A percentile compares a stretch with the other conserved stretches of the same genome.
phyloP scores from a whole-genome alignment of 768 basidiomycete genomes.

The Calocybe cyanea region DNA sequence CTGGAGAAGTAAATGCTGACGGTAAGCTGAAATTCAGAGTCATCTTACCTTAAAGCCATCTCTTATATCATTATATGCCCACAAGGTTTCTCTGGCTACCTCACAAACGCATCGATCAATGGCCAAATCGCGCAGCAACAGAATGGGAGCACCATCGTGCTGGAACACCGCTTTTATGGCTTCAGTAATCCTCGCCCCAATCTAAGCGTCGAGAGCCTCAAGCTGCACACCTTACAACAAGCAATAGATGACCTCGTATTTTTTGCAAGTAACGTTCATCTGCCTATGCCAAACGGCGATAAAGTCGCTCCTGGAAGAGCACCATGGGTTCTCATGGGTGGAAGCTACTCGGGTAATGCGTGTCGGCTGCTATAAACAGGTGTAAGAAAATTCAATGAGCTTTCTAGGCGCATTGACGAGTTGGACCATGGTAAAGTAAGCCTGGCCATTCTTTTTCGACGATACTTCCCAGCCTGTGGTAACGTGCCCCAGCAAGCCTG shows the following conservation, averaged over 20 bases:
- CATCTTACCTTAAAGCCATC: no score
- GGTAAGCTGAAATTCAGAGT: slow-evolving; percentile 31
- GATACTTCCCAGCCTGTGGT: background rate
- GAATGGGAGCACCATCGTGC: slow-evolving; percentile 53
- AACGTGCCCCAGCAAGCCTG: slow-evolving; percentile 58
- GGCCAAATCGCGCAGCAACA: slow-evolving; percentile 63
- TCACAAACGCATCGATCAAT: slow-evolving; percentile 60
- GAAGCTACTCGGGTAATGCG: slow-evolving; percentile 49
- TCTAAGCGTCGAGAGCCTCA: slow-evolving; percentile 52
- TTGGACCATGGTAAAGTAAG: slow-evolving; percentile 68
- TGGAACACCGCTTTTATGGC: slow-evolving; percentile 76
- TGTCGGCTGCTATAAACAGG: no score
- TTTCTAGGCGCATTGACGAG: slow-evolving; percentile 37
- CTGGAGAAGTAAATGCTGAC: slow-evolving; percentile 58
- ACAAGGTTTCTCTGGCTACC: slow-evolving; percentile 50
- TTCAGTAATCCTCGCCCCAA: slow-evolving; percentile 64
- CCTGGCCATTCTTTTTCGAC: slow-evolving; percentile 2
- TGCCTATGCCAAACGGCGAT: slow-evolving; percentile 65
- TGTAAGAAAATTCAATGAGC: background rate
- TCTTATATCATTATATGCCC: background rate
- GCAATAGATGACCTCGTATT: slow-evolving; percentile 70
- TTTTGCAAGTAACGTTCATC: slow-evolving; percentile 59
- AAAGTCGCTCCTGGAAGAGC: slow-evolving; percentile 48
- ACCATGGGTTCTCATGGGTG: slow-evolving; percentile 48
- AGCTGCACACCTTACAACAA: slow-evolving; percentile 64